Base-by-base conservation (phyloP, 352 stramenopile genomes). In the Globisporangium abappressorium region DNA sequence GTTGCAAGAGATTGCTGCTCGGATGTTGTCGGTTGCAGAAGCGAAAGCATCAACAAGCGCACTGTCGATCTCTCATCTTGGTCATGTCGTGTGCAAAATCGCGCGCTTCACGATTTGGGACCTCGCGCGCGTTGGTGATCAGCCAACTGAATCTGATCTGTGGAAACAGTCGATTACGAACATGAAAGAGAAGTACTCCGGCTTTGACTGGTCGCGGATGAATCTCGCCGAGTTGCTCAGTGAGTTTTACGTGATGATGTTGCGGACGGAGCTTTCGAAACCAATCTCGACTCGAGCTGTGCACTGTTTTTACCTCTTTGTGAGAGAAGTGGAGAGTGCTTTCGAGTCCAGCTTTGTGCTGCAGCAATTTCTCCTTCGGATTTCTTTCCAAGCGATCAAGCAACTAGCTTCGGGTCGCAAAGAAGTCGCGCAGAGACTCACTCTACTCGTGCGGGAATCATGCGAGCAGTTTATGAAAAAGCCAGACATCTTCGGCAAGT, bases 401-500 rank as follows among this genome's bases (percentile, higher is more conserved):
- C 72, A 79, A 18, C 58, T 87, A n/a, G 70, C 72, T 4, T 62
- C 62, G 53, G 76, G 70, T 58, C 64, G 74, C 20, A 75, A 66
- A 43, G 54, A 71, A 34, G 74, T 86, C 9, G 71, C 69, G 26
- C 72, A 59, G 18, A 69, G 69, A 7, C 66, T 94, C 22, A 79
- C 82, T 22, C 76, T 78, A 28, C 74, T 90, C n/a, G 71, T 94
- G 43, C 82, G 84, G 18, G 74, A 88, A 26, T 65, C 72, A 14
- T 93, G 86, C 62, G 84, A 93, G 12, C 66, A 74, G 34, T 93
- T 89, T 38, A 84, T 93, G 71, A 80, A 80, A 36, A 81, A 62
- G 0, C 67, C 81, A 0, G 84, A 94, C 12, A 69, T 74, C 30
- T 95, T 95, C 72, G 89, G 89, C n/a, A 89, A 82, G 59, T 93